Evolutionary conservation across 2,329 filamentous ascomycete genomes (phyloP), one percentile per base, ranked within the genome.

Genomic region (Pseudonectria buxi): DNA sequence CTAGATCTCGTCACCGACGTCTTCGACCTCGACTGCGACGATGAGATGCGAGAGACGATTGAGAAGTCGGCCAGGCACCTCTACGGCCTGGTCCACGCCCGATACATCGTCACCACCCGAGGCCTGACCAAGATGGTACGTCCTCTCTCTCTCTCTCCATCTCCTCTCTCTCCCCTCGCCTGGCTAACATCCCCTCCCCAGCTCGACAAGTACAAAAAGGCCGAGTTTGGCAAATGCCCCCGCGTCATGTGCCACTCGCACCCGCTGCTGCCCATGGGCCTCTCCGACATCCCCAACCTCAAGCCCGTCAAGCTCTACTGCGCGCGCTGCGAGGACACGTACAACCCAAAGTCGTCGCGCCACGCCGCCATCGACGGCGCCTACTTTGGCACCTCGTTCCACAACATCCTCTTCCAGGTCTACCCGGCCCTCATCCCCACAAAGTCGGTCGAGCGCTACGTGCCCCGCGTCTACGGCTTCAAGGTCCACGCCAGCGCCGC

Each of bases 141-240:
- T 56, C 32, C 15, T 26, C 16, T 10, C 26, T 27, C 15, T 16
- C 24, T 18, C 22, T 7, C 35, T 14, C 30, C 14, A 18, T 24
- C 10, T 30, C 7, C 25, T 12, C 24, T 30, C 14, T 36, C 26
- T 26, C 15, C 26, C 30, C 34, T 30, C 28, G 12, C 22, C 32
- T 30, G 9, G 9, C 32, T 36, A 26, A 43, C 33, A 9, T 6
- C 14, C 18, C 24, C 25, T 24, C 11, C 33, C 37, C 54, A 96
- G 90, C 83, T 96, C 43, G 92, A 98, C 50, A 98, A 98, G 64
- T 98, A 95, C 65, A 98, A 98, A 59, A 95, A 95, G 60, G 85
- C 81, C 51, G 90, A 96, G 59, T 98, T 98, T 58, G 92, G 92
- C 49, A 96, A 95, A 70, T 98, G 92, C 59, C 92, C 92, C 6